Conservation (phyloP, 495 filamentous ascomycete species). For the Lophium mytilinum region DNA sequence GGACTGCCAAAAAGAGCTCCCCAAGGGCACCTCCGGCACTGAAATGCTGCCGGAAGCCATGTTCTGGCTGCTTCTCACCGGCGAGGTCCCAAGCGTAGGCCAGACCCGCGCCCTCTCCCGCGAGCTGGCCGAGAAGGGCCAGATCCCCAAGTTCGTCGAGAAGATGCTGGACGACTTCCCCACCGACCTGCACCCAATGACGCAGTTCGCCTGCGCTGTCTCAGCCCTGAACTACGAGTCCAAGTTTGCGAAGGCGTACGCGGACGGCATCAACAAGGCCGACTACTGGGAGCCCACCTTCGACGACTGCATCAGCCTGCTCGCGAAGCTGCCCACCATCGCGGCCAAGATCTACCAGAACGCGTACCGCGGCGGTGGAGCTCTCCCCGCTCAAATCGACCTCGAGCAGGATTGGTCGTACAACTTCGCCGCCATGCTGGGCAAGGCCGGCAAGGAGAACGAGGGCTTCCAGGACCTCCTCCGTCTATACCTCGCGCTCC, state of each 20-base stretch:
- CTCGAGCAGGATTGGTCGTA: conserved; percentile 88
- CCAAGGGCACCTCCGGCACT: conserved; percentile 87
- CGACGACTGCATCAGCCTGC: conserved; percentile 86
- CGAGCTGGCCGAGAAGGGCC: conserved; percentile 78
- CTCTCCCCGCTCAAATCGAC: conserved; percentile 70
- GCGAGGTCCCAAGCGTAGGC: conserved; percentile 71
- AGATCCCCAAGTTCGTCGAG: conserved; percentile 74
- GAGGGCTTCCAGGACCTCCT: conserved; percentile 94
- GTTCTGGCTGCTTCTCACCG: conserved; percentile 98
- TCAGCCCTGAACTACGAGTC: conserved; percentile 89
- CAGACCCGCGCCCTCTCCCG: conserved; percentile 77
- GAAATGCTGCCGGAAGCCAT: conserved; percentile 99
- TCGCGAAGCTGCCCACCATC: conserved; percentile 94
- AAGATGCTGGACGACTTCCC: conserved; percentile 90
- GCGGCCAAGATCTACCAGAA: conserved; percentile 97
- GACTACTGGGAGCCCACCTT: conserved; percentile 99
- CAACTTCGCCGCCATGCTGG: conserved; percentile 95
- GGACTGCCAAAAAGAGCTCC: conserved; percentile 88
- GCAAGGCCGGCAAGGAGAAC: conserved; percentile 76
- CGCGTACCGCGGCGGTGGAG: conserved; percentile 66
- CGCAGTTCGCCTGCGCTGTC: conserved; percentile 89
- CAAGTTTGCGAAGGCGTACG: conserved; percentile 87
- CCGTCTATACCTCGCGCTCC: conserved; percentile 85
- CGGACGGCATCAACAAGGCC: conserved; percentile 78
- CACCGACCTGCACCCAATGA: conserved; percentile 88